Percentiles rank a stretch among this genome's conserved stretches.
These are phyloP conservation scores for Rhytidiadelphus loreus DNA, from an alignment of 225 moss, liverwort and hornwort genomes.

Conservation along the genomic window DNA sequence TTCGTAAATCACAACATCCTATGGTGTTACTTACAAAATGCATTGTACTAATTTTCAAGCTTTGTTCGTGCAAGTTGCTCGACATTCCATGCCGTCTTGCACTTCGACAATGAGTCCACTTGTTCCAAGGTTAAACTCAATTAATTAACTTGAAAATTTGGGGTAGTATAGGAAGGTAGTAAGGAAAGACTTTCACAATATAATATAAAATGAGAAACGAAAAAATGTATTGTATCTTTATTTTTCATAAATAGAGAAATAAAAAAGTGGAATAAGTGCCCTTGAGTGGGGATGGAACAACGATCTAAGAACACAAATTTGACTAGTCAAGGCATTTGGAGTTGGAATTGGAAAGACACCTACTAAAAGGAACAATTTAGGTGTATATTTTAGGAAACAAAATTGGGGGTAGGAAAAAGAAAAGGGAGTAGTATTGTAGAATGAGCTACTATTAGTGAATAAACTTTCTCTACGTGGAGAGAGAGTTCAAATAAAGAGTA, in stretches of 20 bases:
- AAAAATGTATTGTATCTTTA: not conserved
- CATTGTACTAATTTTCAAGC: too few species aligned
- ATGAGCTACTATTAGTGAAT: not conserved
- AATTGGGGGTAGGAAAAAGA: not conserved
- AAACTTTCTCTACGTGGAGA: not conserved
- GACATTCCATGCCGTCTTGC: too few species aligned
- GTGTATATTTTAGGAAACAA: rapidly evolving
- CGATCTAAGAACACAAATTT: rapidly evolving
- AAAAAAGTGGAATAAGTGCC: rapidly evolving
- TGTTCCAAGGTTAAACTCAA: not conserved
- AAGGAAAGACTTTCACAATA: not conserved
- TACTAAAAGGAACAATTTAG: not conserved
- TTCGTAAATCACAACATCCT: too few species aligned
- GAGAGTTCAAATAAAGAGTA: too few species aligned
- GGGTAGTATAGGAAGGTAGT: not conserved
- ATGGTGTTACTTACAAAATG: too few species aligned
- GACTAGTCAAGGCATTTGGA: not conserved
- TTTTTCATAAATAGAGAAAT: not conserved
- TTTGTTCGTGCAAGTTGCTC: too few species aligned
- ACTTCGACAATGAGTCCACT: too few species aligned
- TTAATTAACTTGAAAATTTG: not conserved
- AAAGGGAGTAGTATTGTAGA: not conserved
- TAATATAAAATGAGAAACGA: not conserved
- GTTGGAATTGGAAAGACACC: not conserved
- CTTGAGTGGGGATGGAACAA: rapidly evolving